Evolutionary conservation across 75 land plant genomes (phyloP).

Genomic region (Chamaecyparis obtusa): DNA sequence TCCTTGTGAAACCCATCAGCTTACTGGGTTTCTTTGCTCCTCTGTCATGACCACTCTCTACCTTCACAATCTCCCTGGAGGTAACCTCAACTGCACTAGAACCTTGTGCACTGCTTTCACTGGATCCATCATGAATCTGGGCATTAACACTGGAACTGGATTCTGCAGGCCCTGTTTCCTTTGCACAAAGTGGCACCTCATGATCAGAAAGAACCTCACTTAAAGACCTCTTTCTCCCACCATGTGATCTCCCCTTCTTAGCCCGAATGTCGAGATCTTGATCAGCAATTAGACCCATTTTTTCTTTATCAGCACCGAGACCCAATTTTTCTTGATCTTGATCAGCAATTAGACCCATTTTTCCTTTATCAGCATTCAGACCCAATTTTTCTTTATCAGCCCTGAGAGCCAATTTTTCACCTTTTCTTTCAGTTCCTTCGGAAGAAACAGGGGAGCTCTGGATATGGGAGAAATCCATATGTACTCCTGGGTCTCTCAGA

Average conservation of each 20-base stretch:
- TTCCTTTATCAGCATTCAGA: not conserved
- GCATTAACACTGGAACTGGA: not conserved
- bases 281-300: not conserved
- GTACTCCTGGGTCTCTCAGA: slow-evolving; percentile 49
- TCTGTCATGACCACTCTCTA: not conserved
- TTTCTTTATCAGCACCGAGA: not conserved
- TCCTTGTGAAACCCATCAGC: not conserved
- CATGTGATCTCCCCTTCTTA: not conserved
- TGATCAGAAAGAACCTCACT: not conserved
- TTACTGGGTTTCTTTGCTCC: not conserved
- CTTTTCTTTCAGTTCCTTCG: not conserved
- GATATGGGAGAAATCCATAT: slow-evolving; percentile 6
- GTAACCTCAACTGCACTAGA: not conserved
- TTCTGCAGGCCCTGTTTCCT: not conserved
- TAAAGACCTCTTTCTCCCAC: not conserved
- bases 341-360: not conserved
- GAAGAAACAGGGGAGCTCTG: not conserved
- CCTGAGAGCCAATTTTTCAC: not conserved
- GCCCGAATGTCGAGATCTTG: not conserved
- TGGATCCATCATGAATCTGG: not conserved
- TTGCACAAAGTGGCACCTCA: not conserved
- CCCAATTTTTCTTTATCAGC: not conserved
- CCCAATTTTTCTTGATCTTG: not conserved
- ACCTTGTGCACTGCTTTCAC: not conserved
- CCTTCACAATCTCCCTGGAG: not conserved